Conservation (phyloP, 495 filamentous ascomycete genomes). For the Darksidea phi region DNA sequence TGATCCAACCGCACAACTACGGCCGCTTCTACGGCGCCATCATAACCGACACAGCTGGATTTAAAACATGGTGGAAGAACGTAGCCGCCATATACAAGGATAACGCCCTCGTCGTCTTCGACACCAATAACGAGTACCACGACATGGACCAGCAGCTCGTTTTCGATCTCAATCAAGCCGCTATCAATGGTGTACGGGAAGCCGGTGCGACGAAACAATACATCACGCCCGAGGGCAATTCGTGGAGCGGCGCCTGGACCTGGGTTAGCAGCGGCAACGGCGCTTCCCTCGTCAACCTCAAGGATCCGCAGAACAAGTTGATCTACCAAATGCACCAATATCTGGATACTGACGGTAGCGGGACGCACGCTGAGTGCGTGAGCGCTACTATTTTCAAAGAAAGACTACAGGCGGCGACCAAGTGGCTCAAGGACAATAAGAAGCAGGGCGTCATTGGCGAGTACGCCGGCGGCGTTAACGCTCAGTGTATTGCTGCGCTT, state of each 20-base stretch:
- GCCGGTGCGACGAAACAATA: constrained; percentile 69
- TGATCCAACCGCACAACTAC: constrained; percentile 74
- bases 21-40: constrained; percentile 63
- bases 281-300: constrained; percentile 56
- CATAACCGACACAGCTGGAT: constrained; percentile 62
- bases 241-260: constrained; percentile 62
- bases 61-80: constrained; percentile 64
- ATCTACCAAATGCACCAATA: constrained; percentile 64
- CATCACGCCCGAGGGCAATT: constrained; percentile 74
- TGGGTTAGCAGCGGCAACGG: constrained; percentile 55
- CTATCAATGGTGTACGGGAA: constrained; percentile 70
- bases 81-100: constrained; percentile 59
- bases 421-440: constrained; percentile 66
- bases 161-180: constrained; percentile 70
- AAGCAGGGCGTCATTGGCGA: constrained; percentile 72
- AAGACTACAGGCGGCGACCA: constrained; percentile 62
- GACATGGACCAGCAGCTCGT: constrained; percentile 72
- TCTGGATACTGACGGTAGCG: constrained; percentile 62
- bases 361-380: constrained; percentile 61
- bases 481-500: constrained; percentile 63
- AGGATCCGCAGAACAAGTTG: constrained; percentile 61
- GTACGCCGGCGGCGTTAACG: constrained; percentile 68
- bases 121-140: constrained; percentile 73
- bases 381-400: constrained; percentile 64
- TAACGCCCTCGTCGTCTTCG: constrained; percentile 66